These are phyloP conservation scores for Puccinia novopanici DNA, from an alignment of 1,284 basidiomycete species.

Conservation along the genomic window DNA sequence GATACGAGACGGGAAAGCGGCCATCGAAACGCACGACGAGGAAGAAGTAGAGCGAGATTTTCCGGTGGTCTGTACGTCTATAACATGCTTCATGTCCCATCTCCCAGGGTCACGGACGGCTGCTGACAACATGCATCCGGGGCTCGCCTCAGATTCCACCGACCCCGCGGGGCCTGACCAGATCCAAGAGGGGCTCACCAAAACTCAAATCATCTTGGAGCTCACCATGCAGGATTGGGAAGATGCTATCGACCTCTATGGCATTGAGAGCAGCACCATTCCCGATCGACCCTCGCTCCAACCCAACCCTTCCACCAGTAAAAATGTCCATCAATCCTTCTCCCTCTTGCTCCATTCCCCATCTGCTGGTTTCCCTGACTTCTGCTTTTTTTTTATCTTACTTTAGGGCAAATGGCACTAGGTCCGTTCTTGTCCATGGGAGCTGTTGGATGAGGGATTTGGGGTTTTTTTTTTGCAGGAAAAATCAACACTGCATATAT, in stretches of 20 bases:
- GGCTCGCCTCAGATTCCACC: slow-evolving; percentile 22
- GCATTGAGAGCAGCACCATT: slow-evolving; percentile 67
- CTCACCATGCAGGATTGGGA: slow-evolving; percentile 79
- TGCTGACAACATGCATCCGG: too few species aligned
- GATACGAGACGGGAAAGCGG: slow-evolving; percentile 77
- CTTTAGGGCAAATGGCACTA: not conserved
- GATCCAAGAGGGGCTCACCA: slow-evolving; percentile 60
- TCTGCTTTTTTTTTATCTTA: not conserved
- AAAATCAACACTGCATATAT: too few species aligned
- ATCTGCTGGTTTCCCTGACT: not conserved
- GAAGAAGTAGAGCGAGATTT: slow-evolving; percentile 14
- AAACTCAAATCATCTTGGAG: slow-evolving; percentile 79
- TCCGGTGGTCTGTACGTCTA: slow-evolving; percentile 33
- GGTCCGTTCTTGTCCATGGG: too few species aligned
- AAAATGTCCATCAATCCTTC: not conserved
- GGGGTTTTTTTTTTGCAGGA: too few species aligned
- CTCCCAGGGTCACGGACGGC: too few species aligned
- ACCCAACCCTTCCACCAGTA: not conserved
- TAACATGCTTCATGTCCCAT: too few species aligned
- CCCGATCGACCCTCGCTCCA: slow-evolving; percentile 56
- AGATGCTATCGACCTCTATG: slow-evolving; percentile 77
- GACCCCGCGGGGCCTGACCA: not conserved
- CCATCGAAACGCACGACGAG: slow-evolving; percentile 51
- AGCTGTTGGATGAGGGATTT: too few species aligned
- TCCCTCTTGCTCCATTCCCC: not conserved